These are phyloP conservation scores for Arabidopsis arenosa DNA, from an alignment of 345 rosid genomes.

Conservation along the genomic window DNA sequence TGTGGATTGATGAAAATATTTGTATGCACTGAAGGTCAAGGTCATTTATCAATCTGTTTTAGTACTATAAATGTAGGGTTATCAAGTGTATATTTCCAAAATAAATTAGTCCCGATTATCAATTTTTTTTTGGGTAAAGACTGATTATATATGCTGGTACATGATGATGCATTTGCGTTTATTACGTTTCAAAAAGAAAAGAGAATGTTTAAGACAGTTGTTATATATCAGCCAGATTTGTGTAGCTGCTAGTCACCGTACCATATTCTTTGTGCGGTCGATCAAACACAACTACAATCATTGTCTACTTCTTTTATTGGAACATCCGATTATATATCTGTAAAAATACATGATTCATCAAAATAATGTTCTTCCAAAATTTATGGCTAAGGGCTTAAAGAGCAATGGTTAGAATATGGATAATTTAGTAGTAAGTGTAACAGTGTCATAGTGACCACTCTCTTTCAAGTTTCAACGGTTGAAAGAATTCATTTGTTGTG, in stretches of 20 bases:
- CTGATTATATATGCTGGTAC: conserved; percentile 7
- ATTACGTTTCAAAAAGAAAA: conserved; percentile 6
- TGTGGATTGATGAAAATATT: not conserved
- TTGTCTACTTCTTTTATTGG: conserved; percentile 18
- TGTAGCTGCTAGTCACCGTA: conserved; percentile 14
- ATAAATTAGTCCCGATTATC: not conserved
- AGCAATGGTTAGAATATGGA: not conserved
- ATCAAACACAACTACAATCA: conserved; percentile 34
- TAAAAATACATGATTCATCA: not conserved
- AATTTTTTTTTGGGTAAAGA: not conserved
- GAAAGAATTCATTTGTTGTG: not conserved
- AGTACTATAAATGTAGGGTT: not conserved
- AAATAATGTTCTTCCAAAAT: not conserved
- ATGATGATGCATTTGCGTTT: conserved; percentile 35
- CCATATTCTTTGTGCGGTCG: conserved; percentile 26
- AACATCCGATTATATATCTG: not conserved
- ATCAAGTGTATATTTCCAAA: not conserved
- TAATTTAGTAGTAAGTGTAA: not conserved
- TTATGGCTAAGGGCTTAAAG: conserved; percentile 19
- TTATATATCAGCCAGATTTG: conserved; percentile 22
- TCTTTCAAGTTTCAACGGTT: conserved; percentile 15
- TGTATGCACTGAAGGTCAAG: not conserved
- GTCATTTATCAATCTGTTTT: not conserved
- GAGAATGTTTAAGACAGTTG: not conserved
- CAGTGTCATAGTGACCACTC: conserved; percentile 17